Percentiles rank a stretch among this genome's conserved stretches.
Evolutionary conservation across 2,329 filamentous ascomycete species (phyloP).

Genomic region (Mariannaea elegans): DNA sequence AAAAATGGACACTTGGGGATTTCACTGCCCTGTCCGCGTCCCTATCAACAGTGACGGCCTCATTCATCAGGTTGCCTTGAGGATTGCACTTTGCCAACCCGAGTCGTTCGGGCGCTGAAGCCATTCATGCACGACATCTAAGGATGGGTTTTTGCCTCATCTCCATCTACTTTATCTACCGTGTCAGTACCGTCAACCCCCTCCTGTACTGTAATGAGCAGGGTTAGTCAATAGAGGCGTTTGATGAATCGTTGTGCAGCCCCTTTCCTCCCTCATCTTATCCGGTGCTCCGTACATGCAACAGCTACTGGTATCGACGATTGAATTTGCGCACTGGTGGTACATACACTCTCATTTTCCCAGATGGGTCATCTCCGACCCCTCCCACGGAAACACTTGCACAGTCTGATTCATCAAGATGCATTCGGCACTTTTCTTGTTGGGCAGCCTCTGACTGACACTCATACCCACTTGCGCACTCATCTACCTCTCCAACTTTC

Average conservation of each 20-base stretch:
- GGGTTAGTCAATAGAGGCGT: too few species aligned
- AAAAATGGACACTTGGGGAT: constrained; percentile 15
- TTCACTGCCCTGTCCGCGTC: constrained; percentile 6
- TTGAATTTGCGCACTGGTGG: constrained; percentile 1
- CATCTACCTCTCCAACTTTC: constrained; percentile 9
- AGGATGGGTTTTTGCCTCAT: not conserved
- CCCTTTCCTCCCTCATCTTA: constrained; percentile 5
- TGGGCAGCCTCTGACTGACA: not conserved
- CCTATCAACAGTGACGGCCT: too few species aligned
- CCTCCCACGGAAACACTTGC: constrained; percentile 7
- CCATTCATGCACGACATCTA: not conserved
- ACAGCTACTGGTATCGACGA: constrained; percentile 1
- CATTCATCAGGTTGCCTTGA: not conserved
- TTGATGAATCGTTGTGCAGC: not conserved
- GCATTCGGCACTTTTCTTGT: constrained; percentile 1
- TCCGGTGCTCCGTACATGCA: too few species aligned
- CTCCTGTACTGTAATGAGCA: too few species aligned
- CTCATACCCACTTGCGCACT: constrained; percentile 10
- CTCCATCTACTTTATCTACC: not conserved
- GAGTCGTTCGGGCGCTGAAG: not conserved
- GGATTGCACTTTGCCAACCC: not conserved
- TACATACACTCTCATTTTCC: constrained; percentile 9
- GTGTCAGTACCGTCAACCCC: not conserved
- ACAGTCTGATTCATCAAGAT: not conserved
- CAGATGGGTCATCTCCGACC: constrained; percentile 8